These are phyloP conservation scores for Adansonia gregorii DNA, from an alignment of 441 rosid species.

Conservation along the genomic window DNA sequence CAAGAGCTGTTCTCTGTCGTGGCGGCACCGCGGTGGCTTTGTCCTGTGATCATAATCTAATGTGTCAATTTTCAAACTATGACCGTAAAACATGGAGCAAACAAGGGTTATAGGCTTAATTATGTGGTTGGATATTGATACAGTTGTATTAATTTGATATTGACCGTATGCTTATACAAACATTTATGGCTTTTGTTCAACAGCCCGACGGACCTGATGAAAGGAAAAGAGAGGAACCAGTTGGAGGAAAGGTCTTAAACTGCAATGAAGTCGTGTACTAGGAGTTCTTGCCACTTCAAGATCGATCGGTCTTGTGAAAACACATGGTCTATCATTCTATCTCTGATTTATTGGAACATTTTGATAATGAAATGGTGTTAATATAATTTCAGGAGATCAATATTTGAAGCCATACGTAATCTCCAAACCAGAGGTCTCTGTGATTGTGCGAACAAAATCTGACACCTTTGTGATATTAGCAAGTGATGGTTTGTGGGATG, in stretches of 20 bases:
- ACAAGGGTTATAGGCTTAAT: too few species aligned
- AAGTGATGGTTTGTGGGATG: conserved; percentile 74
- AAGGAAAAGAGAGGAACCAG: conserved; percentile 51
- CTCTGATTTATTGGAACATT: too few species aligned
- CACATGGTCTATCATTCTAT: neutral
- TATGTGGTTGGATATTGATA: neutral
- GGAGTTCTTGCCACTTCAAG: conserved; percentile 69
- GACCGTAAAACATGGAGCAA: too few species aligned
- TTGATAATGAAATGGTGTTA: neutral
- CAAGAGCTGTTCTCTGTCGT: conserved; percentile 68
- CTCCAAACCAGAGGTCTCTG: conserved; percentile 51
- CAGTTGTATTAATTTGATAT: neutral
- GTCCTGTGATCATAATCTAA: conserved; percentile 71
- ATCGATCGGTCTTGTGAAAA: conserved; percentile 47
- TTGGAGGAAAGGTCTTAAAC: conserved; percentile 58
- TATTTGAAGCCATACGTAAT: conserved; percentile 50
- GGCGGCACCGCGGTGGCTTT: conserved; percentile 66
- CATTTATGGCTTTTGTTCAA: conserved; percentile 2
- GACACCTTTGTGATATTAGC: conserved; percentile 72
- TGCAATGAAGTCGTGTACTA: conserved; percentile 50
- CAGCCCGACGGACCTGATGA: conserved; percentile 69
- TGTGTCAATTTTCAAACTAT: too few species aligned
- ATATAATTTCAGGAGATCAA: conserved; percentile 43
- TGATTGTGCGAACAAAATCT: conserved; percentile 37
- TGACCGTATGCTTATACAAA: neutral